phyloP scores from a whole-genome alignment of 257 asterid species.

The Solanum gracilifrons region DNA sequence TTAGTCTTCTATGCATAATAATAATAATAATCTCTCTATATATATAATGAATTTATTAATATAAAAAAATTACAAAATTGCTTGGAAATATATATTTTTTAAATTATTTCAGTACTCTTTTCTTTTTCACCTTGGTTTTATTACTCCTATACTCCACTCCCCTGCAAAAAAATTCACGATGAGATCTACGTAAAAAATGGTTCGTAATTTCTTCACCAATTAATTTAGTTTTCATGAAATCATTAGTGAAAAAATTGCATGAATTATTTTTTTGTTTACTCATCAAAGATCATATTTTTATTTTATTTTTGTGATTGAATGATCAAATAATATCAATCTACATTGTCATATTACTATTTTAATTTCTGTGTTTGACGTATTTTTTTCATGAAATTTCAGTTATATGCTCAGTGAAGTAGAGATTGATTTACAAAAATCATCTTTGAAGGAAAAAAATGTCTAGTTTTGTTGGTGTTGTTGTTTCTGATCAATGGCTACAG shows the following conservation, averaged over 20 bases:
- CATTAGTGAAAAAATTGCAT: not conserved
- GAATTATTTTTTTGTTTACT: not conserved
- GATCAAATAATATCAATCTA: not conserved
- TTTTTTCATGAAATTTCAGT: not conserved
- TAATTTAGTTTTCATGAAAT: not conserved
- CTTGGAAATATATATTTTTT: too few relatives aligned
- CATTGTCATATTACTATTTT: not conserved
- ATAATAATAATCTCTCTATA: too few relatives aligned
- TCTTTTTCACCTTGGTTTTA: not conserved
- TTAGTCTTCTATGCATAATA: not conserved
- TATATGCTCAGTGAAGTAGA: not conserved
- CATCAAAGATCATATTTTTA: not conserved
- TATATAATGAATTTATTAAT: not conserved
- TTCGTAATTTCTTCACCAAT: not conserved
- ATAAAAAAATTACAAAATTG: not conserved
- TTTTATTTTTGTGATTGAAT: not conserved
- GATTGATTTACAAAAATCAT: not conserved
- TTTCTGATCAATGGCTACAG: not conserved
- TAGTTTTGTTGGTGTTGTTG: not conserved
- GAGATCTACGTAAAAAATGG: not conserved
- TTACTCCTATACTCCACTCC: not conserved
- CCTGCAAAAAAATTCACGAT: not conserved
- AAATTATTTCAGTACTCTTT: not conserved
- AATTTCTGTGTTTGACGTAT: not conserved
- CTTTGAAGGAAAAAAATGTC: not conserved